Conservation (phyloP, 768 basidiomycete species). For the Mycena leptocephala region DNA sequence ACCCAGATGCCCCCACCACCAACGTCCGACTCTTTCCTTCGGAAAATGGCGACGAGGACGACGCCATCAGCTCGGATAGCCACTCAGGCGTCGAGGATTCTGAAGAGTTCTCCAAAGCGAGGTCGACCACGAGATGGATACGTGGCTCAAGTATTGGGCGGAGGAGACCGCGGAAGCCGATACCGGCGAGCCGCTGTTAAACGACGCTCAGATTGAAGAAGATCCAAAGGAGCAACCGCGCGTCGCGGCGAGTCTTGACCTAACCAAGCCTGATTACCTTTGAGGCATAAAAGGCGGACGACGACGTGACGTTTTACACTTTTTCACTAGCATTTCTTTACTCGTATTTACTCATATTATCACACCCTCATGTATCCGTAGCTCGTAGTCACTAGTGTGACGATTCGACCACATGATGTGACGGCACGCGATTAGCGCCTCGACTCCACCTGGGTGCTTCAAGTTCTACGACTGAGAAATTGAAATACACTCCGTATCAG, state of each 20-base stretch:
- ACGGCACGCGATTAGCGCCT: no score
- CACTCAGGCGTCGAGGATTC: slow-evolving; percentile 24
- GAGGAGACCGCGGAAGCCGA: not conserved
- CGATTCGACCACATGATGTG: no score
- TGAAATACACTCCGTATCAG: no score
- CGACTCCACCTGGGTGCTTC: no score
- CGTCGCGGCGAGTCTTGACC: slow-evolving; percentile 12
- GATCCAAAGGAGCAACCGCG: slow-evolving; percentile 10
- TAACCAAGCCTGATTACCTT: slow-evolving; percentile 8
- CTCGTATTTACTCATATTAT: no score
- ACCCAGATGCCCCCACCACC: not conserved
- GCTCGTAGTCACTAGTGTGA: no score
- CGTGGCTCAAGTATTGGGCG: slow-evolving; percentile 3
- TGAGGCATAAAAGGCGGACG: no score
- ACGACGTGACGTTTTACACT: no score
- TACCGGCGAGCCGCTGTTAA: not conserved
- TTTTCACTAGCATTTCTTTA: no score
- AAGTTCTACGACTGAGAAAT: no score
- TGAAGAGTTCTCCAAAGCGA: slow-evolving; percentile 15
- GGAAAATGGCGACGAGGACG: not conserved
- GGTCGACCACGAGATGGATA: not conserved
- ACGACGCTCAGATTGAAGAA: slow-evolving; percentile 8
- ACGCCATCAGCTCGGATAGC: slow-evolving; percentile 20
- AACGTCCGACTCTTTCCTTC: not conserved
- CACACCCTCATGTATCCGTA: no score